These are phyloP conservation scores for Phytopythium cucurbitacearum DNA, from an alignment of 352 stramenopile species.

Conservation along the genomic window DNA sequence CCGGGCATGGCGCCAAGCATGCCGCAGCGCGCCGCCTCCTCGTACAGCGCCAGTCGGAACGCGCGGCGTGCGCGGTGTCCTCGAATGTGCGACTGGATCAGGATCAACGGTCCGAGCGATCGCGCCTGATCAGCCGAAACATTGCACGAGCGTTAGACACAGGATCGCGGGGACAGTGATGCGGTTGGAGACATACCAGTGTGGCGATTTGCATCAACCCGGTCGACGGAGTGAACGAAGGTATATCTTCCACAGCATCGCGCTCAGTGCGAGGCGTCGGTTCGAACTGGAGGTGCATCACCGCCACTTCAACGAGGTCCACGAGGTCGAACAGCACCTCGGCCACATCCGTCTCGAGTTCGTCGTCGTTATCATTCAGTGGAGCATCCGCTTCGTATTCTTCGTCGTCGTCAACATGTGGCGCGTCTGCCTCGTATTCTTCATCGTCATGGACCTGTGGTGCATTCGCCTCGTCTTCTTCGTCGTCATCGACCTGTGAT, in stretches of 20 bases:
- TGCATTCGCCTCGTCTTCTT: slow-evolving; percentile 1
- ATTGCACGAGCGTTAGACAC: too few species aligned
- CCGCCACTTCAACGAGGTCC: slow-evolving; percentile 17
- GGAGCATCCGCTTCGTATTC: too few species aligned
- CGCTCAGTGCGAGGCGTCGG: not conserved
- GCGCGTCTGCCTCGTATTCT: not conserved
- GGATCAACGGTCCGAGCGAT: slow-evolving; percentile 7
- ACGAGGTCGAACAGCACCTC: slow-evolving; percentile 42
- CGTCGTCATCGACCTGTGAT: not conserved
- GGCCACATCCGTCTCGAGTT: slow-evolving; percentile 35
- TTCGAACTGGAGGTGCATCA: slow-evolving; percentile 7
- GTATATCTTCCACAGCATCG: too few species aligned
- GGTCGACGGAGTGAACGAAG: too few species aligned
- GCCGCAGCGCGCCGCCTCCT: slow-evolving; percentile 54
- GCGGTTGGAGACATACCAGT: too few species aligned
- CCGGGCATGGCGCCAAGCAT: slow-evolving; percentile 72
- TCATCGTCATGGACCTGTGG: slow-evolving; percentile 7
- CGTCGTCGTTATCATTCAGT: slow-evolving; percentile 8
- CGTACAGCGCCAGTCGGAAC: slow-evolving; percentile 60
- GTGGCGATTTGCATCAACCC: too few species aligned
- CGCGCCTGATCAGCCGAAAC: not conserved
- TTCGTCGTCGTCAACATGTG: not conserved
- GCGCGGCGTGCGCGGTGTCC: slow-evolving; percentile 40
- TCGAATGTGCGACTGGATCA: slow-evolving; percentile 55
- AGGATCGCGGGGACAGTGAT: too few species aligned